Percentiles rank a stretch among this genome's conserved stretches.
phyloP scores from a whole-genome alignment of 352 stramenopile species.

The Globisporangium sylvaticum region DNA sequence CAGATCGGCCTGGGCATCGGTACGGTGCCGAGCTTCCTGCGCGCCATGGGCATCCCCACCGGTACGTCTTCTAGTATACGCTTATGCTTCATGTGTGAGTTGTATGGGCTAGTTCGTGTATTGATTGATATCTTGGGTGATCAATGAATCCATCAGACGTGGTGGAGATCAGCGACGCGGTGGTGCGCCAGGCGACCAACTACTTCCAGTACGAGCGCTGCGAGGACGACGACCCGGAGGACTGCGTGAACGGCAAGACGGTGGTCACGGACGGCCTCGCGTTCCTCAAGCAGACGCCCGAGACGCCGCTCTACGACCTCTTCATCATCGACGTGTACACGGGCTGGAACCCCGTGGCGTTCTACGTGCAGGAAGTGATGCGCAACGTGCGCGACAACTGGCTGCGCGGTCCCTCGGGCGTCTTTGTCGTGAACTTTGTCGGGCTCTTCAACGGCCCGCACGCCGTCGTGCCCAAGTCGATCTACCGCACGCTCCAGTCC shows the following conservation, averaged over 20 bases:
- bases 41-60: constrained; percentile 51
- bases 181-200: constrained; percentile 55
- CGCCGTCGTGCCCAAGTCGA: constrained; percentile 53
- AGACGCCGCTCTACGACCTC: constrained; percentile 20
- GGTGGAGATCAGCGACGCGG: constrained; percentile 67
- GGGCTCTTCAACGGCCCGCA: constrained; percentile 54
- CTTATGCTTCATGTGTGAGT: not conserved
- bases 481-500: constrained; percentile 60
- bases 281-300: constrained; percentile 44
- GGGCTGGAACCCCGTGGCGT: constrained; percentile 65
- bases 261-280: constrained; percentile 63
- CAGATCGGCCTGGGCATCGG: constrained; percentile 76
- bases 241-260: constrained; percentile 47
- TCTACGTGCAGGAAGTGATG: constrained; percentile 65
- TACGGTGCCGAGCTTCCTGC: constrained; percentile 63
- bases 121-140: no score
- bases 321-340: constrained; percentile 21
- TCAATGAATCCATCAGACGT: constrained; percentile 33
- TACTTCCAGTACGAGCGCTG: constrained; percentile 76
- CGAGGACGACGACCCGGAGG: constrained; percentile 29
- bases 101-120: not conserved
- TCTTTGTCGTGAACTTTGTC: constrained; percentile 82
- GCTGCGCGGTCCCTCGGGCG: constrained; percentile 35
- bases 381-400: constrained; percentile 43
- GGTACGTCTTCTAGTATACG: constrained; percentile 16